A percentile compares a stretch with the other conserved stretches of the same genome.
Evolutionary conservation across 345 rosid species (phyloP).

Genomic region (Eucalyptus polybractea): DNA sequence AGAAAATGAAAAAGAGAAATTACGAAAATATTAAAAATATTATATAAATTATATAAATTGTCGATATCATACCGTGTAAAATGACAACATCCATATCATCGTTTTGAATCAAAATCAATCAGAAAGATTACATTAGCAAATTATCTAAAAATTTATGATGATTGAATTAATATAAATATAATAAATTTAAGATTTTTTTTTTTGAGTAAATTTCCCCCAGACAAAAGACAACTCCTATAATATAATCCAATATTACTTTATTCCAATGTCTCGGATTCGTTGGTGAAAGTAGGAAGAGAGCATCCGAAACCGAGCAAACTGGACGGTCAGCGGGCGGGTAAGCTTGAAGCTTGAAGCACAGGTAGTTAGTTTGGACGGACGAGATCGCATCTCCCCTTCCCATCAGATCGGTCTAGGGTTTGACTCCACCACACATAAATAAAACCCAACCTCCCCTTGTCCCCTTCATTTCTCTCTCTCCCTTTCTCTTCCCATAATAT

Average conservation of each 20-base stretch:
- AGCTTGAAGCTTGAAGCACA: neutral
- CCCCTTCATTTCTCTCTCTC: neutral
- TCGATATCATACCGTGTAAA: rapidly evolving
- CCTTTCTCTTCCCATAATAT: neutral
- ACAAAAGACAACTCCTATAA: neutral
- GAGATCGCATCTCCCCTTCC: neutral
- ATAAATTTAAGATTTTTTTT: too few species aligned
- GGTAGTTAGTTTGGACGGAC: neutral
- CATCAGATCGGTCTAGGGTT: neutral
- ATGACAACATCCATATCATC: rapidly evolving
- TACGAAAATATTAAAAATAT: too few species aligned
- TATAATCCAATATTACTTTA: neutral
- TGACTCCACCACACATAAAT: neutral
- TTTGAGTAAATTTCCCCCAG: neutral
- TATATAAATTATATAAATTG: too few species aligned
- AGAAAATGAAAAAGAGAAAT: too few species aligned
- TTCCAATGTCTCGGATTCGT: neutral
- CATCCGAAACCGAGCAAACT: neutral
- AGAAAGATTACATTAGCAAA: rapidly evolving
- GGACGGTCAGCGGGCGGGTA: neutral
- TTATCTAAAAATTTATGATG: too few species aligned
- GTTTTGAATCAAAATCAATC: too few species aligned
- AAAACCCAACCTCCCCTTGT: neutral
- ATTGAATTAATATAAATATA: too few species aligned
- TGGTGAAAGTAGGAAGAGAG: neutral